phyloP scores from a whole-genome alignment of 2,329 filamentous ascomycete species.

The Gyromitra esculenta region DNA sequence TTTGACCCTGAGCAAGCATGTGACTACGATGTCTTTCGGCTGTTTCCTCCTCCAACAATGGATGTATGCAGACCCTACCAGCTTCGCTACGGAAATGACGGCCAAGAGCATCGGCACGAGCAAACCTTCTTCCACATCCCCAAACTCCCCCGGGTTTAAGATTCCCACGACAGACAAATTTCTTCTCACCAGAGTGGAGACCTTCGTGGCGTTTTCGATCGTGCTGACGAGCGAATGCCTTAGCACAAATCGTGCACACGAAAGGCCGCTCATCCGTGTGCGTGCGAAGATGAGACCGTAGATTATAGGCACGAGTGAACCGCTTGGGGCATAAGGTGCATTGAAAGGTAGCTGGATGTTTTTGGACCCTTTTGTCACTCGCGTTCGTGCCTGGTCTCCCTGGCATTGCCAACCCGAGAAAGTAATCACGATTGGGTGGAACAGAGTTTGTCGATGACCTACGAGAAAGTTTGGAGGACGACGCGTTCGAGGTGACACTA shows the following conservation, averaged over 20 bases:
- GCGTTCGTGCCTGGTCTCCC: slow-evolving; percentile 69
- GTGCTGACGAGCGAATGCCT: slow-evolving; percentile 96
- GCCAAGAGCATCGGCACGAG: slow-evolving; percentile 91
- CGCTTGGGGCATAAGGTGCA: slow-evolving; percentile 92
- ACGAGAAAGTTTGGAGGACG: slow-evolving; percentile 61
- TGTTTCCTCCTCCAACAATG: slow-evolving; percentile 94
- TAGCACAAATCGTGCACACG: slow-evolving; percentile 94
- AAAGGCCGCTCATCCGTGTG: slow-evolving; percentile 98
- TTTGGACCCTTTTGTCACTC: slow-evolving; percentile 83
- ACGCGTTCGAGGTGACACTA: slow-evolving; percentile 50
- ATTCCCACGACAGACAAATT: slow-evolving; percentile 94
- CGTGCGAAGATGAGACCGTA: slow-evolving; percentile 92
- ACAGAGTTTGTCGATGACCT: slow-evolving; percentile 66
- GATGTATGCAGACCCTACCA: slow-evolving; percentile 94
- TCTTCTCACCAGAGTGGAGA: slow-evolving; percentile 96
- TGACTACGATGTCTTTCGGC: slow-evolving; percentile 68
- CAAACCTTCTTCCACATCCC: slow-evolving; percentile 93
- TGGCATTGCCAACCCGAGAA: slow-evolving; percentile 89
- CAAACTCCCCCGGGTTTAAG: slow-evolving; percentile 84
- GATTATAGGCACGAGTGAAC: slow-evolving; percentile 95
- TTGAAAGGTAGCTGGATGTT: slow-evolving; percentile 97
- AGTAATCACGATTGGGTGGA: slow-evolving; percentile 74
- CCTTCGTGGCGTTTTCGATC: slow-evolving; percentile 97
- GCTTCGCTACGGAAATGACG: slow-evolving; percentile 96
- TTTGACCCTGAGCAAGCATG: slow-evolving; percentile 67